Evolutionary conservation across 352 stramenopile species (phyloP), one percentile per base, ranked within the genome.

Genomic region (Pythium dissotocum): DNA sequence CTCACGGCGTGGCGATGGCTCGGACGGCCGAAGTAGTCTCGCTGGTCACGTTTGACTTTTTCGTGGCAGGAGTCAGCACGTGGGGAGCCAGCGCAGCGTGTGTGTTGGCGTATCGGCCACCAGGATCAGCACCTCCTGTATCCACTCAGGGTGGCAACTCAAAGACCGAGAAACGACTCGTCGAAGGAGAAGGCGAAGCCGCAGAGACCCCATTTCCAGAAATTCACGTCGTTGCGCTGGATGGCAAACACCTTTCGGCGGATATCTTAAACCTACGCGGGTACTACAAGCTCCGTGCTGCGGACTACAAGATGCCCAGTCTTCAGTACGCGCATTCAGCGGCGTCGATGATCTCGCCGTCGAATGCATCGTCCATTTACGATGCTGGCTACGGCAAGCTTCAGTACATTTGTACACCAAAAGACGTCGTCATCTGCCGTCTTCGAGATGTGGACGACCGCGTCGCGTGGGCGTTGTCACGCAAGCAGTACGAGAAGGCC

Each of bases 211-310:
- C 87, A 14, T 91, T 90, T 58, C 87, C 87, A 36, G 87, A 95
- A 57, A 76, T 95, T 28, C 87, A 95, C 56, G 85, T 98, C 30
- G 93, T 96, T 2, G 89, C 96, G 30, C 61, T 97, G 0, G 71
- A 94, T 62, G 95, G 95, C 4, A 91, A 90, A 30, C 76, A 89
- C 63, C 82, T 98, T n/a, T 93, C 83, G 21, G 85, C 85, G 1
- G 87, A 93, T 61, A 82, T 93, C 26, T 46, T 95, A 18, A 87
- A 90, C 52, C 69, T 95, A 16, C 82, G 83, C 60, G 83, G 85
- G 5, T 93, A 93, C 66, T 76, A 91, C 57, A 83, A 82, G 1
- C 72, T 95, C 0, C 85, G 85, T 35, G 87, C 87, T 2, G 82
- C 83, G 8, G 83, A 95, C 63, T 95, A 95, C 72, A 88, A 89